phyloP scores from a whole-genome alignment of 2,329 filamentous ascomycete genomes.

The Furcasterigmium sp. region DNA sequence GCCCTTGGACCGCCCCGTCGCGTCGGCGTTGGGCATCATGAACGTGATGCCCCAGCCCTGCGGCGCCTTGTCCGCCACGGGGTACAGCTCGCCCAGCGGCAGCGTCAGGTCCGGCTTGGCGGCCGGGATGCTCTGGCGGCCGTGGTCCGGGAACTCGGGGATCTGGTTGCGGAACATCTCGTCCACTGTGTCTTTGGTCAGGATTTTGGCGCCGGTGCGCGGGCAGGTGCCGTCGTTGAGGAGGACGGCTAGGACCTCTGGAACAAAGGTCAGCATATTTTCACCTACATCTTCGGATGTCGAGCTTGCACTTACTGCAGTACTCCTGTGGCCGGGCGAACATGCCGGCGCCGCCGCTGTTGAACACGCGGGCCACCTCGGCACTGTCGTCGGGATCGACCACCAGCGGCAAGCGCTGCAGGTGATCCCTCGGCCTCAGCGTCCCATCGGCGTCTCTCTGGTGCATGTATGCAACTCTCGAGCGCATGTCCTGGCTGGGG shows the following conservation, averaged over 20 bases:
- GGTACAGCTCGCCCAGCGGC: neutral
- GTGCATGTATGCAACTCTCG: conserved; percentile 2
- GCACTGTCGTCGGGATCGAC: conserved; percentile 9
- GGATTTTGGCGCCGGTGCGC: neutral
- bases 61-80: neutral
- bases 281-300: no score
- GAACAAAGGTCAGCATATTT: no score
- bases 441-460: neutral
- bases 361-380: conserved; percentile 39
- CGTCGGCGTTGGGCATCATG: neutral
- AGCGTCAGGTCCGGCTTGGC: neutral
- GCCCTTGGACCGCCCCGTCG: neutral
- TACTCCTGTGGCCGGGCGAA: conserved; percentile 59
- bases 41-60: conserved; percentile 3
- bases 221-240: neutral
- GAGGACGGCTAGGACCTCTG: neutral
- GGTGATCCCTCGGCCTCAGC: conserved; percentile 2
- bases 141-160: neutral
- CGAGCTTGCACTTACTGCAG: conserved; percentile 34
- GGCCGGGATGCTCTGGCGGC: neutral
- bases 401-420: conserved; percentile 1
- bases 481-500: conserved; percentile 13
- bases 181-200: neutral
- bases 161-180: conserved; percentile 3
- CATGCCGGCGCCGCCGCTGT: conserved; percentile 57